Evolutionary conservation across 169 alveolate species (phyloP).

Genomic region (Nephromyces sp.): DNA sequence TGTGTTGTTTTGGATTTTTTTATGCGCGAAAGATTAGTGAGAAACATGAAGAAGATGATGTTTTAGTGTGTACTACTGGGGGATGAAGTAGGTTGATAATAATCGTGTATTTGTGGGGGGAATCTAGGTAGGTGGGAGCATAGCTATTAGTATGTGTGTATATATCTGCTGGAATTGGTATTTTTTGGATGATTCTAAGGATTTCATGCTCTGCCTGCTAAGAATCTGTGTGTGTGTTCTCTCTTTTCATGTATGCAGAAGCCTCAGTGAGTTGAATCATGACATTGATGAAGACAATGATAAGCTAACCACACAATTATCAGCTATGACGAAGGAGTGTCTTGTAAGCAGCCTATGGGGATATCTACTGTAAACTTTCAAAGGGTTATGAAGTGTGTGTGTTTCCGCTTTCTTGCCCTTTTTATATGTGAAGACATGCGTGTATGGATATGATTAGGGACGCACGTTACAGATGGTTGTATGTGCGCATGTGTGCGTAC

Average conservation of each 20-base stretch:
- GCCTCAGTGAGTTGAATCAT: constrained; percentile 41
- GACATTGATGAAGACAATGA: constrained; percentile 52
- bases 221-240: not conserved
- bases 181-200: not conserved
- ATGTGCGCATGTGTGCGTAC: too few species aligned
- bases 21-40: too few species aligned
- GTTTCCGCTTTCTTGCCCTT: too few species aligned
- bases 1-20: too few species aligned
- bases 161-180: not conserved
- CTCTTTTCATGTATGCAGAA: constrained; percentile 15
- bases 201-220: not conserved
- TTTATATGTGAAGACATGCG: too few species aligned
- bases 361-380: too few species aligned
- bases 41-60: too few species aligned
- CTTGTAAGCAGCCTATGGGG: too few species aligned
- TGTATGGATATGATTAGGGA: too few species aligned
- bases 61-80: not conserved
- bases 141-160: not conserved
- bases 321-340: constrained; percentile 30
- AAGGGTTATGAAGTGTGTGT: too few species aligned
- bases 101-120: too few species aligned
- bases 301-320: constrained; percentile 36
- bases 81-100: not conserved
- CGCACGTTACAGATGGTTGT: too few species aligned
- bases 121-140: not conserved